Evolutionary conservation across 2,329 filamentous ascomycete species (phyloP).

Genomic region (Plenodomus biglobosus): DNA sequence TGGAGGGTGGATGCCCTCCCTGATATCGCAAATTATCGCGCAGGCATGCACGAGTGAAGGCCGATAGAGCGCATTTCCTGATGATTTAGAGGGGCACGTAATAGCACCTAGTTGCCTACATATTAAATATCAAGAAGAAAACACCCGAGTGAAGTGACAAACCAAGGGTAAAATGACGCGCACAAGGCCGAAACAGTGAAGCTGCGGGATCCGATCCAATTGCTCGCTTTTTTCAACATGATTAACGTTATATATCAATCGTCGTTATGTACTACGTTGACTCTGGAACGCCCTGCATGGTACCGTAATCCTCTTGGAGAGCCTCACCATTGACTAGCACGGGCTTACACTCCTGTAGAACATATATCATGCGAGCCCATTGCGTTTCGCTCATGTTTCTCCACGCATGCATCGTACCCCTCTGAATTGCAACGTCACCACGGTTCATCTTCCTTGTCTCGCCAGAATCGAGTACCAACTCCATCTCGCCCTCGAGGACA

Average conservation of each 20-base stretch:
- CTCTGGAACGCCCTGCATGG: constrained; percentile 34
- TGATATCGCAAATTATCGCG: background rate
- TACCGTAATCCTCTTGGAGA: constrained; percentile 34
- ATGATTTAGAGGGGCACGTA: no score
- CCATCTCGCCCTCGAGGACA: constrained; percentile 43
- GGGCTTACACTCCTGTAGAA: constrained; percentile 33
- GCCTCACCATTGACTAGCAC: constrained; percentile 27
- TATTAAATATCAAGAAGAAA: no score
- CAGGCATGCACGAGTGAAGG: background rate
- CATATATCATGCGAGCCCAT: constrained; percentile 38
- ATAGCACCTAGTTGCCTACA: no score
- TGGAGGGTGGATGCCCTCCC: constrained; percentile 14
- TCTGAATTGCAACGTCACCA: constrained; percentile 42
- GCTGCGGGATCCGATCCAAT: no score
- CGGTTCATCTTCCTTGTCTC: constrained; percentile 38
- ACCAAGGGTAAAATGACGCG: no score
- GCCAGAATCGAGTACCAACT: constrained; percentile 42
- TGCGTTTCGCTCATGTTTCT: constrained; percentile 30
- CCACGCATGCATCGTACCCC: constrained; percentile 46
- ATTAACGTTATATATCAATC: background rate
- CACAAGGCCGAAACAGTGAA: no score
- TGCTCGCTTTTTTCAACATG: no score
- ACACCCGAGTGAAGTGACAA: no score
- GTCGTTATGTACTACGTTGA: constrained; percentile 19
- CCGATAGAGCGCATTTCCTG: background rate